Evolutionary conservation across 441 rosid genomes (phyloP), one percentile per base, ranked within the genome.

Genomic region (Bruguiera hainesii): DNA sequence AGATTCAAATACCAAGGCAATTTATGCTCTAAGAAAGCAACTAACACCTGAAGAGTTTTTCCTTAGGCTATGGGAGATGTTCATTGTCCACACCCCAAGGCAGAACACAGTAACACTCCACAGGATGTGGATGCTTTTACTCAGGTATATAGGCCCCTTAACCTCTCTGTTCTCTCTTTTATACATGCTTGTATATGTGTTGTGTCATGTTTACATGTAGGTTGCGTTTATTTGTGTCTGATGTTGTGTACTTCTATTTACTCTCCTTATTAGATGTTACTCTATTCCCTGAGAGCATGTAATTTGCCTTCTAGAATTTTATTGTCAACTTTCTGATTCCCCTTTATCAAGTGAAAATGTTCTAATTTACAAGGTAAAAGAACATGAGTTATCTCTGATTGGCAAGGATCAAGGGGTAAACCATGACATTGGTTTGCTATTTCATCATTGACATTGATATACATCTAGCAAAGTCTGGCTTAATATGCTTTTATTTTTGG

Each of bases 131-230:
- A 64, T 23, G 51, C 69, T 33, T 72, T 69, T 20, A 50, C 71
- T 33, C 75, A 63, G 75, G 71, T 73, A 42, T 29, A 9, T 46
- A 18, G 35, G 29, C 30, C 19, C 61, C 63, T n/a, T 39, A 21
- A 19, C 70, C 61, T 18, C 61, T 28, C 15, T 23, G 23, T 39
- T 48, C 21, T 71, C 63, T 39, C 15, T 29, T 35, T 39, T 2
- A 30, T 65, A 21, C 10, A 18, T 35, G 16, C 49, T 60, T 20
- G 33, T 6, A 5, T 10, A 60, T 60, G 21, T 37, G 33, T 60
- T 11, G n/a, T 33, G 23, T 13, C 20, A 6, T 20, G 11, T 30
- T 60, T 59, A 60, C 37, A n/a, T 71, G 75, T 70, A 50, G 30
- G 20, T 69, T 35, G 56, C 23, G 33, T 7, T 35, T 16, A 20